Percentiles rank a stretch among this genome's conserved stretches.
Conservation (phyloP, 768 basidiomycete species). For the Russula griseocarnosa region DNA sequence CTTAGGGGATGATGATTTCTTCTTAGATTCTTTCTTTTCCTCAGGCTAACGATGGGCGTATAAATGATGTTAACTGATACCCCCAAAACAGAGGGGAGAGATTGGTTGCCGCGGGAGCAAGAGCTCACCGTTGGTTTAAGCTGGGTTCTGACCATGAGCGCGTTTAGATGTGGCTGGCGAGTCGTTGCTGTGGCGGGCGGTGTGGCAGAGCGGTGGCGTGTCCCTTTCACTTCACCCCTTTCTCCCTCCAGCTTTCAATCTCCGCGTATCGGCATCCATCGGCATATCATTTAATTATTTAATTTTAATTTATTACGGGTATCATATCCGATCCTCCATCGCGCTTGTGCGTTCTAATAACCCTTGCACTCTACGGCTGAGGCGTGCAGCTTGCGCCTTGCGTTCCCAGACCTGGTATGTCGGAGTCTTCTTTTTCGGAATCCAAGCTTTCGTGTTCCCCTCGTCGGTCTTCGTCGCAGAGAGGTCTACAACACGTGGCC, state of each 20-base stretch:
- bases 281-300: not conserved
- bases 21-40: slow-evolving; percentile 44
- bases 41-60: slow-evolving; percentile 35
- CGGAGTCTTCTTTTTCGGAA: slow-evolving; percentile 75
- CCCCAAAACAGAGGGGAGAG: slow-evolving; percentile 13
- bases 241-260: slow-evolving; percentile 2
- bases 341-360: slow-evolving; percentile 62
- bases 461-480: slow-evolving; percentile 54
- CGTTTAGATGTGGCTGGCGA: slow-evolving; percentile 25
- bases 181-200: slow-evolving; percentile 27
- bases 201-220: slow-evolving; percentile 28
- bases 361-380: slow-evolving; percentile 66
- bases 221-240: slow-evolving; percentile 14
- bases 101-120: slow-evolving; percentile 34
- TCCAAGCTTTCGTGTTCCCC: slow-evolving; percentile 57
- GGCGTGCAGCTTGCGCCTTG: slow-evolving; percentile 67
- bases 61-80: slow-evolving; percentile 24
- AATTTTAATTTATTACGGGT: not conserved
- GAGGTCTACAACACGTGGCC: slow-evolving; percentile 83
- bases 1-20: slow-evolving; percentile 39
- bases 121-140: slow-evolving; percentile 36
- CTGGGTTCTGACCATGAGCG: slow-evolving; percentile 32
- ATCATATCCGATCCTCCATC: slow-evolving; percentile 29
- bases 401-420: slow-evolving; percentile 77
- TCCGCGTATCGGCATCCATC: slow-evolving; percentile 24